Percentiles rank a stretch among this genome's conserved stretches.
These are phyloP conservation scores for Fusarium nygamai DNA, from an alignment of 2,329 filamentous ascomycete species.

Conservation along the genomic window DNA sequence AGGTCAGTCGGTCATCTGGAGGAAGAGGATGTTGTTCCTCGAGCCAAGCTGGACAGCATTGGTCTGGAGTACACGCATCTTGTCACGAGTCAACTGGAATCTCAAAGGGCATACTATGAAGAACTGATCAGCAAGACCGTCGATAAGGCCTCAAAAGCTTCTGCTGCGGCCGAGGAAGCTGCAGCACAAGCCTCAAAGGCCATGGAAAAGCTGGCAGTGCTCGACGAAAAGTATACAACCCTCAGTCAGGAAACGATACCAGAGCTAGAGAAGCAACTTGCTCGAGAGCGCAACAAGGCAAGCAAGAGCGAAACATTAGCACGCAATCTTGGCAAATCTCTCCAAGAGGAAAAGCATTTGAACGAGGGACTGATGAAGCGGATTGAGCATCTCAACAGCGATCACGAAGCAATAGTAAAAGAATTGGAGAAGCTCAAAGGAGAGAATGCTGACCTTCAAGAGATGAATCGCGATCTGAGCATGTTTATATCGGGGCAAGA, in stretches of 20 bases:
- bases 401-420: slow-evolving; percentile 66
- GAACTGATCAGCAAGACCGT: slow-evolving; percentile 89
- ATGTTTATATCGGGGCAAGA: slow-evolving; percentile 89
- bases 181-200: slow-evolving; percentile 60
- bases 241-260: slow-evolving; percentile 68
- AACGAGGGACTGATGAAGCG: slow-evolving; percentile 82
- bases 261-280: slow-evolving; percentile 76
- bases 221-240: slow-evolving; percentile 60
- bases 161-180: slow-evolving; percentile 72
- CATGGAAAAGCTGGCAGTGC: slow-evolving; percentile 57
- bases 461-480: slow-evolving; percentile 86
- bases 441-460: slow-evolving; percentile 78
- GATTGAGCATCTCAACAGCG: slow-evolving; percentile 78
- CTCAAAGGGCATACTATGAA: slow-evolving; percentile 92
- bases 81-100: slow-evolving; percentile 90
- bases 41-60: slow-evolving; percentile 77
- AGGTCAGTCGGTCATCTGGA: slow-evolving; percentile 47
- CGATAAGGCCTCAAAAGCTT: slow-evolving; percentile 85
- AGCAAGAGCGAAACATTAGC: slow-evolving; percentile 80
- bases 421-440: slow-evolving; percentile 66
- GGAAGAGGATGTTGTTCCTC: slow-evolving; percentile 75
- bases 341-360: slow-evolving; percentile 88
- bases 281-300: slow-evolving; percentile 73
- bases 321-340: slow-evolving; percentile 76
- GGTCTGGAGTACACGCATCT: slow-evolving; percentile 95